Percentiles rank a stretch among this genome's conserved stretches.
Evolutionary conservation across 2,329 filamentous ascomycete species (phyloP).

Genomic region (Microdochium paspali): DNA sequence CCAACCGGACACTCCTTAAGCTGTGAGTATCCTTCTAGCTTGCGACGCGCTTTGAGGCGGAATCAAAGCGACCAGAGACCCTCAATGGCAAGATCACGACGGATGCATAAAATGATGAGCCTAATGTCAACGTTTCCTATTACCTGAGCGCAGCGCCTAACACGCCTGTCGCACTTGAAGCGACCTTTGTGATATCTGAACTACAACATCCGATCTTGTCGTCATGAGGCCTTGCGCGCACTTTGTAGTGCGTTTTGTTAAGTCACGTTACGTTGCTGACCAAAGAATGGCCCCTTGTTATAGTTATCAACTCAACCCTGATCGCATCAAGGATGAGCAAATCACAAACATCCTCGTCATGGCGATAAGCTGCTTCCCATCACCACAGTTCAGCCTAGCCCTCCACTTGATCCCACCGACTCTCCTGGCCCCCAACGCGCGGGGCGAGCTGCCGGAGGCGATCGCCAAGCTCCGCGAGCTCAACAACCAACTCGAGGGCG

Average conservation of each 20-base stretch:
- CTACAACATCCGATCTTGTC: not conserved
- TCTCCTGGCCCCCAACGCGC: conserved; percentile 53
- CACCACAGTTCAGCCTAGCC: conserved; percentile 86
- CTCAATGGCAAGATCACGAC: not conserved
- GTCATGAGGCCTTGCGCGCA: conserved; percentile 1
- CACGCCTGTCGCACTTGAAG: not conserved
- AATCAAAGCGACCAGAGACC: conserved; percentile 3
- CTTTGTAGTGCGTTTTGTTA: not conserved
- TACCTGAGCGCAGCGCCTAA: conserved; percentile 61
- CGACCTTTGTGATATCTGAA: not conserved
- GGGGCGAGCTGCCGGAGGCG: conserved; percentile 74
- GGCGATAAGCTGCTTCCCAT: conserved; percentile 93
- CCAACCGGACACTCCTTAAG: conserved; percentile 92
- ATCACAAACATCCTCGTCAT: conserved; percentile 99
- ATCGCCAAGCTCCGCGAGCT: conserved; percentile 78
- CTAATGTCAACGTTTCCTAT: conserved; percentile 90
- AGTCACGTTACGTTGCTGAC: not conserved
- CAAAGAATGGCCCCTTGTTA: conserved; percentile 4
- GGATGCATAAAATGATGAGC: conserved; percentile 55
- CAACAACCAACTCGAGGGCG: conserved; percentile 79
- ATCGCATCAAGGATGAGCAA: conserved; percentile 92
- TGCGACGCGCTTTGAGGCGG: conserved; percentile 2
- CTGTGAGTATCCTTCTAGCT: conserved; percentile 57
- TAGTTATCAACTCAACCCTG: conserved; percentile 99
- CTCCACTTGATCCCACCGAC: conserved; percentile 89